Conservation (phyloP, 495 filamentous ascomycete genomes). For the Penicillium silybi region DNA sequence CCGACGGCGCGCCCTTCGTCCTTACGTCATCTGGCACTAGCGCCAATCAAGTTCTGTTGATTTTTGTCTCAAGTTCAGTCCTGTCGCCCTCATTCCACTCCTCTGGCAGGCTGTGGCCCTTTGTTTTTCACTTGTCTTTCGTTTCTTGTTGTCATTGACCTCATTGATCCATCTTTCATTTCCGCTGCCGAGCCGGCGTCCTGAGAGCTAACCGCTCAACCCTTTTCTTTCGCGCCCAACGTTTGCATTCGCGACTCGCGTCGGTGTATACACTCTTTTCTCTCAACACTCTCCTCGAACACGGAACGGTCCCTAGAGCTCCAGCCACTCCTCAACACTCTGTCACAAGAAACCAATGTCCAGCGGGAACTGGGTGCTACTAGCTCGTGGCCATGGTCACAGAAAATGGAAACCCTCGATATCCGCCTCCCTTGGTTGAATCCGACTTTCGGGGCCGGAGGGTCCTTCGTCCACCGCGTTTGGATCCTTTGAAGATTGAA, state of each 20-base stretch:
- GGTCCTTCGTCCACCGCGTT: constrained; percentile 29
- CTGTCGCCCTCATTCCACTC: constrained; percentile 15
- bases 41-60: constrained; percentile 23
- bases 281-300: background rate
- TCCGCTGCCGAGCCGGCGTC: background rate
- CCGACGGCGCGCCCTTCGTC: constrained; percentile 6
- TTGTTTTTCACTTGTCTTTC: constrained; percentile 3
- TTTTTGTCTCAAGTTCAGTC: constrained; percentile 25
- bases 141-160: constrained; percentile 5
- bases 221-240: constrained; percentile 4
- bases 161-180: constrained; percentile 2
- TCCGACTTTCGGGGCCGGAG: constrained; percentile 33
- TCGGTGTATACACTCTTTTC: background rate
- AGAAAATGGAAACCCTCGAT: constrained; percentile 41
- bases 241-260: background rate
- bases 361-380: constrained; percentile 39
- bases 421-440: constrained; percentile 32
- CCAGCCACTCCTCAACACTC: background rate
- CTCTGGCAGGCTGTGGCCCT: constrained; percentile 25
- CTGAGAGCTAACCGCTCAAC: constrained; percentile 4
- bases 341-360: constrained; percentile 39
- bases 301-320: background rate
- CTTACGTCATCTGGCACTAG: constrained; percentile 30
- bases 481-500: constrained; percentile 34
- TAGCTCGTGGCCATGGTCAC: constrained; percentile 49